Evolutionary conservation across 768 basidiomycete species (phyloP).

Genomic region (Nevesoporus exiguus): DNA sequence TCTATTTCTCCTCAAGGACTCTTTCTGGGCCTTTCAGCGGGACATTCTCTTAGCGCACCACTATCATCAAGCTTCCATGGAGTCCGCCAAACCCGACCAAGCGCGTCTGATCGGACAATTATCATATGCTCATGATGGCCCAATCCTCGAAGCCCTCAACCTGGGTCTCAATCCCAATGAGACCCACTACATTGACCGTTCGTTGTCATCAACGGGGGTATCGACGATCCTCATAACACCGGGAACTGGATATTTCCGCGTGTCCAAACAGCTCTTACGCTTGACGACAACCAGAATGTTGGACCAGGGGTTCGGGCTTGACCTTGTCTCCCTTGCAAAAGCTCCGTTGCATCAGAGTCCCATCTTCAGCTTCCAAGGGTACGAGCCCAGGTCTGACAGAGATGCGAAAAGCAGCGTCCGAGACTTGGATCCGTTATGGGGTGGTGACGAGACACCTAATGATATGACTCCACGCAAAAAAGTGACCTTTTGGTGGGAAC

Average conservation of each 20-base stretch:
- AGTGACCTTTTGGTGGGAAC: constrained; percentile 84
- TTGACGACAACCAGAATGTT: constrained; percentile 92
- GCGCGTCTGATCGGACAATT: constrained; percentile 73
- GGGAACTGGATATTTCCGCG: constrained; percentile 90
- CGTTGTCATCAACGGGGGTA: constrained; percentile 82
- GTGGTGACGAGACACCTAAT: constrained; percentile 50
- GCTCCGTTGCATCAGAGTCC: constrained; percentile 92
- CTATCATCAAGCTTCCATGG: constrained; percentile 66
- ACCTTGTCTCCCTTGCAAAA: constrained; percentile 86
- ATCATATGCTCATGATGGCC: constrained; percentile 89
- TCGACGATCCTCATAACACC: constrained; percentile 86
- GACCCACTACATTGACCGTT: constrained; percentile 93
- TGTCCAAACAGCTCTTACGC: constrained; percentile 84
- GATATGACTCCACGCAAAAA: constrained; percentile 38
- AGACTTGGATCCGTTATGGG: constrained; percentile 72
- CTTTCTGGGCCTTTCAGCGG: constrained; percentile 87
- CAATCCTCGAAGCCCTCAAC: constrained; percentile 93
- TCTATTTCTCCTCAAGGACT: constrained; percentile 80
- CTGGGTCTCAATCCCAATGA: constrained; percentile 90
- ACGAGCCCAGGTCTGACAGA: constrained; percentile 53
- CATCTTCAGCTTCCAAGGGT: constrained; percentile 82
- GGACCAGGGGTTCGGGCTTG: constrained; percentile 88
- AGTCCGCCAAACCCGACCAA: constrained; percentile 43
- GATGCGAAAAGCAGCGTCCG: constrained; percentile 45
- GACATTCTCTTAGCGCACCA: constrained; percentile 90